phyloP scores from a whole-genome alignment of 2,329 filamentous ascomycete genomes.

The Aureobasidium pullulans region DNA sequence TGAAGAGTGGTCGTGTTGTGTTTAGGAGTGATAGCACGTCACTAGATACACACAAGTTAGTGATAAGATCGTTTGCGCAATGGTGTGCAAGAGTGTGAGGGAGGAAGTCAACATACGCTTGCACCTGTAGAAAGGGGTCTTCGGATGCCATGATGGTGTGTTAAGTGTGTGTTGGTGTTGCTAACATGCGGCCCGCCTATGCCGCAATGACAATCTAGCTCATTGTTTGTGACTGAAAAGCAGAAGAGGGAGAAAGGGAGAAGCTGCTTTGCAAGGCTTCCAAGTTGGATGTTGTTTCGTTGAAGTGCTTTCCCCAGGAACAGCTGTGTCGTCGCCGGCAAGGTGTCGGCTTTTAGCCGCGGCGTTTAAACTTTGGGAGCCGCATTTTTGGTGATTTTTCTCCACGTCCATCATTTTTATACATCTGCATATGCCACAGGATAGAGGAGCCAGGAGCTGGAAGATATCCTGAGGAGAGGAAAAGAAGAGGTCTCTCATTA shows the following conservation, averaged over 20 bases:
- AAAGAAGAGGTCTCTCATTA: too few relatives aligned
- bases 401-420: background rate
- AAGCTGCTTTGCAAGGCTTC: background rate
- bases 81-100: background rate
- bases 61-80: background rate
- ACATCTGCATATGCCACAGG: background rate
- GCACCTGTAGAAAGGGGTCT: slow-evolving; percentile 45
- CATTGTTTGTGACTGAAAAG: background rate
- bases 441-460: background rate
- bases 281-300: background rate
- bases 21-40: slow-evolving; percentile 82
- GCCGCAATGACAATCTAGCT: slow-evolving; percentile 13
- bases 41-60: slow-evolving; percentile 41
- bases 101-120: slow-evolving; percentile 29
- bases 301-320: background rate
- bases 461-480: too few relatives aligned
- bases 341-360: background rate
- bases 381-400: background rate
- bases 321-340: background rate
- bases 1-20: slow-evolving; percentile 76
- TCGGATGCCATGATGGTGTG: slow-evolving; percentile 24
- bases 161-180: background rate
- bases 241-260: too few relatives aligned
- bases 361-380: background rate
- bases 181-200: slow-evolving; percentile 10